phyloP scores from a whole-genome alignment of 2,329 filamentous ascomycete genomes.

The Colletotrichum musae region DNA sequence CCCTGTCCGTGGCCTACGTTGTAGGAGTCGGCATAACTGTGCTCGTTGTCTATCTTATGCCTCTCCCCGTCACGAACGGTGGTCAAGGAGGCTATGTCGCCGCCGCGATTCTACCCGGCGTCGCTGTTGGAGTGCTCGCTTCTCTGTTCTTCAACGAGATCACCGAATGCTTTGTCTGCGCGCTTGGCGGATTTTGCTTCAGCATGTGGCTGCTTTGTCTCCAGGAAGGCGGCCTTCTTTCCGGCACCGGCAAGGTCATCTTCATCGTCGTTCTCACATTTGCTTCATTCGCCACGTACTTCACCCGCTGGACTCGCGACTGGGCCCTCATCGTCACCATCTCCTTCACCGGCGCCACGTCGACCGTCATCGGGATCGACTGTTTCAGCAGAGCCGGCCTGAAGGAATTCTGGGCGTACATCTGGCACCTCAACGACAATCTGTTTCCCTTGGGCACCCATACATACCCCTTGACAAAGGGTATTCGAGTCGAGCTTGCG shows the following conservation, averaged over 20 bases:
- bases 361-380: constrained; percentile 86
- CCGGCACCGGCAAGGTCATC: constrained; percentile 69
- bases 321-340: constrained; percentile 84
- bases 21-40: constrained; percentile 82
- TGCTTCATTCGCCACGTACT: constrained; percentile 80
- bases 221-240: constrained; percentile 81
- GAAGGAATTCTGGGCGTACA: constrained; percentile 96
- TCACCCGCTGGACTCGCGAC: constrained; percentile 82
- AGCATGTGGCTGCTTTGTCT: constrained; percentile 93
- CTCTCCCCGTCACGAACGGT: constrained; percentile 78
- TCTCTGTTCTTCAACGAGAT: constrained; percentile 84
- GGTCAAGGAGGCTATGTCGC: constrained; percentile 91
- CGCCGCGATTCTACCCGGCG: constrained; percentile 80
- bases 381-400: constrained; percentile 91
- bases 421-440: constrained; percentile 86
- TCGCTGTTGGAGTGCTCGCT: constrained; percentile 80
- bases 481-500: constrained; percentile 88
- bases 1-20: constrained; percentile 83
- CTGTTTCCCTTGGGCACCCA: constrained; percentile 83
- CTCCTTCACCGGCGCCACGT: constrained; percentile 86
- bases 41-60: constrained; percentile 91
- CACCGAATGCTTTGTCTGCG: constrained; percentile 84
- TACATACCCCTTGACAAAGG: constrained; percentile 88
- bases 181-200: constrained; percentile 88
- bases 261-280: constrained; percentile 83